These are phyloP conservation scores for Colletotrichum siamense DNA, from an alignment of 2,329 filamentous ascomycete species.

Conservation along the genomic window DNA sequence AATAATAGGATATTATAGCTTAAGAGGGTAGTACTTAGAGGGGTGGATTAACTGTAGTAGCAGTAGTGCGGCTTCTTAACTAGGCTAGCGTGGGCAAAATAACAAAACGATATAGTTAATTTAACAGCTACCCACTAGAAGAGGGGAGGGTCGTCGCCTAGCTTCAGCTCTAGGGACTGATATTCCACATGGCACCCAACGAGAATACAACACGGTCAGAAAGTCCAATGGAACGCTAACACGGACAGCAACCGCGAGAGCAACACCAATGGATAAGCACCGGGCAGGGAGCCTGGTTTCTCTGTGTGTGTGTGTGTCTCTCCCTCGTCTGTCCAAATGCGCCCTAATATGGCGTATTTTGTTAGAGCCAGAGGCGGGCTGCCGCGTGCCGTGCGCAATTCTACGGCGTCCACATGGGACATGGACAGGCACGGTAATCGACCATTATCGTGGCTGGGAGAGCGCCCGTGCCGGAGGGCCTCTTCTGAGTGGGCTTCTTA, in stretches of 20 bases:
- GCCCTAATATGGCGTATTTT: not conserved
- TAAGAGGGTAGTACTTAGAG: too few relatives aligned
- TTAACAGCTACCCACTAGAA: too few relatives aligned
- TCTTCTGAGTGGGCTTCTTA: not conserved
- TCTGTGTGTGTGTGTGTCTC: not conserved
- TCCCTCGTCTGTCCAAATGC: not conserved
- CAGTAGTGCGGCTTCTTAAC: too few relatives aligned
- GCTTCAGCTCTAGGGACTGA: not conserved
- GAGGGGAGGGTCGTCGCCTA: not conserved
- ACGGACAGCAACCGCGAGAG: not conserved
- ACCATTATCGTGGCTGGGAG: not conserved
- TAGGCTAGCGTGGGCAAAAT: too few relatives aligned
- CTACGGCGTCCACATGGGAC: not conserved
- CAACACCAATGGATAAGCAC: not conserved
- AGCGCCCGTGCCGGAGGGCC: not conserved
- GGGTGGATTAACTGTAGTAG: too few relatives aligned
- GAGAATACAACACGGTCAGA: not conserved
- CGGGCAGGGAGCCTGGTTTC: not conserved
- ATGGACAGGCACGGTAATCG: not conserved
- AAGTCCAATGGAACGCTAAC: not conserved
- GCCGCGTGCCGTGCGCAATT: not conserved
- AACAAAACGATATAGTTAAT: too few relatives aligned
- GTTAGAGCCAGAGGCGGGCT: not conserved
- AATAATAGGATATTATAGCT: too few relatives aligned
- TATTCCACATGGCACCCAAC: not conserved